These are phyloP conservation scores for Thermomucor indicae-seudaticae DNA, from an alignment of 371 early-diverging fungal genomes.

Conservation along the genomic window DNA sequence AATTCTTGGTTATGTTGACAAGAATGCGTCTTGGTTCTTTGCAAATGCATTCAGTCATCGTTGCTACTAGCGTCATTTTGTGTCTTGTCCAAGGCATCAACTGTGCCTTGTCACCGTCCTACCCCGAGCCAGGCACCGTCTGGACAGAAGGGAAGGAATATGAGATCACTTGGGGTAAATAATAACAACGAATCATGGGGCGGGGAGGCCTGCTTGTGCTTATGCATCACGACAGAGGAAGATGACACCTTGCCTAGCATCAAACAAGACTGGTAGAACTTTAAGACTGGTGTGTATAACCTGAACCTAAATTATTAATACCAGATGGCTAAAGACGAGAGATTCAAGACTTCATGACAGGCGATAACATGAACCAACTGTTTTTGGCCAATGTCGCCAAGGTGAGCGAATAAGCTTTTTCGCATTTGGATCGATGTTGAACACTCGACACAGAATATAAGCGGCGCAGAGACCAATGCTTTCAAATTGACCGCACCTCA, in stretches of 20 bases:
- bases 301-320: not conserved
- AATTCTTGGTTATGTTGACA: too few species aligned
- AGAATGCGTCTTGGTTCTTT: too few species aligned
- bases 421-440: not conserved
- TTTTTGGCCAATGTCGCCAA: slow-evolving; percentile 25
- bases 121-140: slow-evolving; percentile 44
- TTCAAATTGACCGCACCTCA: slow-evolving; percentile 35
- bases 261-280: slow-evolving; percentile 19
- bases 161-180: slow-evolving; percentile 43
- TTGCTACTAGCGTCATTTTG: too few species aligned
- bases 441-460: not conserved
- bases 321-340: not conserved
- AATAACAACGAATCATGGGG: not conserved
- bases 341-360: slow-evolving; percentile 32
- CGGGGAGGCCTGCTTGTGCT: not conserved
- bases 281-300: slow-evolving; percentile 22
- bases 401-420: too few species aligned
- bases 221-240: slow-evolving; percentile 12
- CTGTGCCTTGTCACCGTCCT: slow-evolving; percentile 32
- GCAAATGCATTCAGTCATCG: too few species aligned
- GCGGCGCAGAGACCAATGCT: not conserved
- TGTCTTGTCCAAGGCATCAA: too few species aligned
- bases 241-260: slow-evolving; percentile 15
- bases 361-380: slow-evolving; percentile 26
- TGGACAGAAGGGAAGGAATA: slow-evolving; percentile 38